Base-by-base conservation (phyloP, 768 basidiomycete species). In the Trametopsis cervina region DNA sequence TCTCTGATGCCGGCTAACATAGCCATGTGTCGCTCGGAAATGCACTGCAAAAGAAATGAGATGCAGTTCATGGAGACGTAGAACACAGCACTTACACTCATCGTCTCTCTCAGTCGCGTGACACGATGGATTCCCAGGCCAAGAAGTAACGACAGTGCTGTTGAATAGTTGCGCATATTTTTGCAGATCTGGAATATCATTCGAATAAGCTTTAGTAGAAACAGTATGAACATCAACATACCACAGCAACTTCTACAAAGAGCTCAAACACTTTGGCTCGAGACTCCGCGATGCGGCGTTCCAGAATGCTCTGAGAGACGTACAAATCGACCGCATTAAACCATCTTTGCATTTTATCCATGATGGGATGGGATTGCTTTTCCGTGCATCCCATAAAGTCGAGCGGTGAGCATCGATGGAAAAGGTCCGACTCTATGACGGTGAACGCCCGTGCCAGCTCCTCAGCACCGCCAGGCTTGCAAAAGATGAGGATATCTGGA, bases 361-460 rank as follows among this genome's bases (percentile, higher is more conserved):
- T 22, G 4, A 36, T 25, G 33, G 18, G 18, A 25, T 22, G 21
- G 17, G 18, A 37, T 37, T 38, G 36, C 5, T 39, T 23, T 9
- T 46, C 45, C 9, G 24, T n/a, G 13, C 39, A 37, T 24, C n/a
- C 22, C 35, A 37, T 26, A 11, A 46, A 10, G 24, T 17, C 18
- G 3, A 23, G 17, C 2, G 45, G 45, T 24, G 25, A 13, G 12
- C 35, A 18, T 4, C 15, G 21, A 23, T 46, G 45, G 37, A 46
- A 22, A 37, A 46, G 37, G 5, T 46, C 20, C 7, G 22, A 25
- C n/a, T 46, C 45, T 20, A 46, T 20, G 2, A 46, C 11, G n/a
- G 45, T 46, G 10, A 46, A 18, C 3, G 35, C 45, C 4, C 45
- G 18, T 12, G 45, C 45, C 12, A 46, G 22, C 25, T 46, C 45